Conservation (phyloP, 2,329 filamentous ascomycete species). For the Epichloe scottii region DNA sequence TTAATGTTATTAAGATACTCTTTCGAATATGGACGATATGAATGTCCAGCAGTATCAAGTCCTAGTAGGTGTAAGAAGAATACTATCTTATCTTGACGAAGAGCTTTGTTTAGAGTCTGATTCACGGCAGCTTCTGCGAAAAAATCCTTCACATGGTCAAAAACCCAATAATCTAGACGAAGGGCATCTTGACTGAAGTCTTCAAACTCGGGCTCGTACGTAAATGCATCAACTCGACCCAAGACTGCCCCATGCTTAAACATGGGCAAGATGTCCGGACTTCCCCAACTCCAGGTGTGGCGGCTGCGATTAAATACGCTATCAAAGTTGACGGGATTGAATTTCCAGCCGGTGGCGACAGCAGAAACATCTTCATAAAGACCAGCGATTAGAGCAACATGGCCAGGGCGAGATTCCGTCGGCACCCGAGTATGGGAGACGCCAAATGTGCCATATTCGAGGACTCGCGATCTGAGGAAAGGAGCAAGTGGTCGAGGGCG, state of each 20-base stretch:
- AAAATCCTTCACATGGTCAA: constrained; percentile 79
- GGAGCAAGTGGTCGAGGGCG: constrained; percentile 72
- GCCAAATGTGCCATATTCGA: constrained; percentile 87
- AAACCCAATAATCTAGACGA: constrained; percentile 85
- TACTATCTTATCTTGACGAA: constrained; percentile 76
- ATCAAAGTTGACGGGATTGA: constrained; percentile 97
- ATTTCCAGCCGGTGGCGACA: constrained; percentile 94
- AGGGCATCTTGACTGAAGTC: constrained; percentile 79
- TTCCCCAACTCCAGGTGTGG: constrained; percentile 99
- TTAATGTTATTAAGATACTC: constrained; percentile 94
- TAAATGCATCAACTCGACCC: constrained; percentile 76
- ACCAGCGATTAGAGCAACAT: constrained; percentile 92
- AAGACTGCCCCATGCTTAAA: constrained; percentile 86
- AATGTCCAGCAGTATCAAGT: constrained; percentile 80
- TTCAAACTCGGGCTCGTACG: constrained; percentile 73
- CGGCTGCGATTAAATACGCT: constrained; percentile 95
- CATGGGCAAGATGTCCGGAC: constrained; percentile 94
- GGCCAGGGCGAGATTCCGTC: constrained; percentile 89
- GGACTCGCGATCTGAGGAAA: constrained; percentile 77
- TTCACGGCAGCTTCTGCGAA: constrained; percentile 74
- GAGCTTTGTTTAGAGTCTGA: constrained; percentile 54
- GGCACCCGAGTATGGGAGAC: constrained; percentile 95
- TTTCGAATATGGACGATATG: constrained; percentile 78
- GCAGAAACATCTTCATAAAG: constrained; percentile 97
- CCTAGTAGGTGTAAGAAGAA: constrained; percentile 94